phyloP scores from a whole-genome alignment of 2,329 filamentous ascomycete species.

The Colletotrichum cuscutae region DNA sequence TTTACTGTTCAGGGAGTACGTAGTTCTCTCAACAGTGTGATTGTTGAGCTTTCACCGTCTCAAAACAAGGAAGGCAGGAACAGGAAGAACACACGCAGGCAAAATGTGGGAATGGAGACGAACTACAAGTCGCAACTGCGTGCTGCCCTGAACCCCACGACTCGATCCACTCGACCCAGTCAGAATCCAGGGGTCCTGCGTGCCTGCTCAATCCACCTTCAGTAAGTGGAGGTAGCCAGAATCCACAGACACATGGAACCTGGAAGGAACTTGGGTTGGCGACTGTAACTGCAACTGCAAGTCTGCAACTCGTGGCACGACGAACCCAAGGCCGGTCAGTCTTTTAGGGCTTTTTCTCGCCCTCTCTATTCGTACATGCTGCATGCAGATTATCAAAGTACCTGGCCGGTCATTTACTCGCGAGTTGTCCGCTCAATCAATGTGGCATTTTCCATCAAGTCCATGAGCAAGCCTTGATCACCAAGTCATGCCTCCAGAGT shows the following conservation, averaged over 20 bases:
- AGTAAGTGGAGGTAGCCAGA: not conserved
- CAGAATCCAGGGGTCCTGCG: slow-evolving; percentile 13
- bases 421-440: not conserved
- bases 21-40: slow-evolving; percentile 1
- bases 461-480: not conserved
- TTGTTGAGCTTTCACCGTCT: not conserved
- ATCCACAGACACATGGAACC: slow-evolving; percentile 11
- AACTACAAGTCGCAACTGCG: not conserved
- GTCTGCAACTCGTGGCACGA: not conserved
- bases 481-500: not conserved
- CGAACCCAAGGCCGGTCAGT: not conserved
- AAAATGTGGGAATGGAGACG: not conserved
- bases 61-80: too few species aligned
- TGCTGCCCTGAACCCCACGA: not conserved
- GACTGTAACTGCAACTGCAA: not conserved
- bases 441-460: not conserved
- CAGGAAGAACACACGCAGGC: not conserved
- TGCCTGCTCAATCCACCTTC: slow-evolving; percentile 7
- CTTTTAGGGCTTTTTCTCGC: not conserved
- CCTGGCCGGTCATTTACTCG: too few species aligned
- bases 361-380: not conserved
- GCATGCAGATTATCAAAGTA: too few species aligned
- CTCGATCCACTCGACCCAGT: not conserved
- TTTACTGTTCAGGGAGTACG: too few species aligned
- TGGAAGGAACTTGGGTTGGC: not conserved